Evolutionary conservation across 2,329 filamentous ascomycete species (phyloP).

Genomic region (Grosmannia huntii): DNA sequence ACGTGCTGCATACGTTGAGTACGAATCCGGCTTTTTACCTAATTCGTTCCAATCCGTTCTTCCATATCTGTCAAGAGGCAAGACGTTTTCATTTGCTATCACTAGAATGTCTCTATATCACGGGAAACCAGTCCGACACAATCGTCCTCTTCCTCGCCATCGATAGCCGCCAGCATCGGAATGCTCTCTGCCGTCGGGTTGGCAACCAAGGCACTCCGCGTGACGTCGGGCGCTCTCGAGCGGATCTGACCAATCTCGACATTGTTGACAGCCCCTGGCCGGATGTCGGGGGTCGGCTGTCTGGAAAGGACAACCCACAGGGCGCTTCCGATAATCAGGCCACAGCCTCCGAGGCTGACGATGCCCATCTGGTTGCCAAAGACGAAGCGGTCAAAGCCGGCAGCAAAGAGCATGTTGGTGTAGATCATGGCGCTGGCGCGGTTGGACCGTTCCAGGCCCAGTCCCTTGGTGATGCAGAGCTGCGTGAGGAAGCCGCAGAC

Average conservation of each 20-base stretch:
- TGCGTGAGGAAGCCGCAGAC: constrained; percentile 72
- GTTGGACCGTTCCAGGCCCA: constrained; percentile 54
- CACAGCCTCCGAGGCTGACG: constrained; percentile 36
- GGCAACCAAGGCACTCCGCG: too few relatives aligned
- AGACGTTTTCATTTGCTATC: not conserved
- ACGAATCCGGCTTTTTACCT: not conserved
- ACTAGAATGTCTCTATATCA: too few relatives aligned
- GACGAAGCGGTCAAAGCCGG: constrained; percentile 36
- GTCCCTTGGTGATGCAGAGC: constrained; percentile 67
- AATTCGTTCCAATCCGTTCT: too few relatives aligned
- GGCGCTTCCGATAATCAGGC: constrained; percentile 39
- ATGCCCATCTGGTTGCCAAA: constrained; percentile 38
- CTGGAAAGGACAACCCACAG: constrained; percentile 36
- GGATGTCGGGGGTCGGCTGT: constrained; percentile 12
- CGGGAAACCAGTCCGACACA: not conserved
- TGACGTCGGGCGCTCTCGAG: not conserved
- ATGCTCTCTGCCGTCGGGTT: constrained; percentile 19
- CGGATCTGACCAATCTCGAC: constrained; percentile 20
- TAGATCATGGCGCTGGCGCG: constrained; percentile 45
- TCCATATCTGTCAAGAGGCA: not conserved
- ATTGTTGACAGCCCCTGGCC: constrained; percentile 15
- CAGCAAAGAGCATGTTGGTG: constrained; percentile 44
- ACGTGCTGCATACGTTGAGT: constrained; percentile 1
- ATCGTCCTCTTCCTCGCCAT: constrained; percentile 8
- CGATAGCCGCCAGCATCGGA: constrained; percentile 25